phyloP scores from a whole-genome alignment of 108 stramenopile species.

The Fragilariopsis cylindrus region DNA sequence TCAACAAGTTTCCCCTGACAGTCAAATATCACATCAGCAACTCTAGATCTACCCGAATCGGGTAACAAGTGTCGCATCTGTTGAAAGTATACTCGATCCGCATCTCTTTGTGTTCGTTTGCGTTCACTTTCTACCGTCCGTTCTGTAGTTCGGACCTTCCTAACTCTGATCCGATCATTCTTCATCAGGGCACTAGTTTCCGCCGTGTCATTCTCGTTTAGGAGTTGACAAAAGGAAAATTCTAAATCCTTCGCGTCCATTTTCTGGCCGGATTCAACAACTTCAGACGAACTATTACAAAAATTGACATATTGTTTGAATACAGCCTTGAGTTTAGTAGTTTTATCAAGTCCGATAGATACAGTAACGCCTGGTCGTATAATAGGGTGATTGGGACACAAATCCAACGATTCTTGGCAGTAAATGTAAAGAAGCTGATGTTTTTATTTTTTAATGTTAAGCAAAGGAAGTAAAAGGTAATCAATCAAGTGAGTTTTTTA shows the following conservation, averaged over 20 bases:
- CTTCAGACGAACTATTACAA: conserved; percentile 42
- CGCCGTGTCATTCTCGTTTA: conserved; percentile 59
- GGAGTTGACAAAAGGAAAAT: conserved; percentile 63
- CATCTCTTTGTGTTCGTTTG: conserved; percentile 57
- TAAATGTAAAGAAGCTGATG: conserved; percentile 52
- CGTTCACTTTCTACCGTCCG: conserved; percentile 39
- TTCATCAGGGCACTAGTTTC: conserved; percentile 85
- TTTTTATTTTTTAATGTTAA: not conserved
- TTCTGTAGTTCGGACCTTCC: conserved; percentile 43
- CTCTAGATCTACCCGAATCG: conserved; percentile 30
- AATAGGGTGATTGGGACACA: conserved; percentile 58
- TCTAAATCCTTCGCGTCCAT: conserved; percentile 50
- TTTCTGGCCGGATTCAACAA: not conserved
- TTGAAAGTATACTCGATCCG: conserved; percentile 66
- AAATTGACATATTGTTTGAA: conserved; percentile 69
- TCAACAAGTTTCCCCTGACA: conserved; percentile 70
- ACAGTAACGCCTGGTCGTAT: conserved; percentile 60
- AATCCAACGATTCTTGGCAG: conserved; percentile 45
- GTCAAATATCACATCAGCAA: conserved; percentile 69
- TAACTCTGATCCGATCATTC: conserved; percentile 71
- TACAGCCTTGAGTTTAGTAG: conserved; percentile 57
- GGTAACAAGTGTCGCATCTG: conserved; percentile 56
- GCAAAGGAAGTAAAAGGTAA: conserved; percentile 7
- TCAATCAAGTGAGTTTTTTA: conserved; percentile 9
- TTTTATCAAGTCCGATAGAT: conserved; percentile 76